Base-by-base conservation (phyloP, 78 protist genomes). In the Chrysochromulina tobinii region DNA sequence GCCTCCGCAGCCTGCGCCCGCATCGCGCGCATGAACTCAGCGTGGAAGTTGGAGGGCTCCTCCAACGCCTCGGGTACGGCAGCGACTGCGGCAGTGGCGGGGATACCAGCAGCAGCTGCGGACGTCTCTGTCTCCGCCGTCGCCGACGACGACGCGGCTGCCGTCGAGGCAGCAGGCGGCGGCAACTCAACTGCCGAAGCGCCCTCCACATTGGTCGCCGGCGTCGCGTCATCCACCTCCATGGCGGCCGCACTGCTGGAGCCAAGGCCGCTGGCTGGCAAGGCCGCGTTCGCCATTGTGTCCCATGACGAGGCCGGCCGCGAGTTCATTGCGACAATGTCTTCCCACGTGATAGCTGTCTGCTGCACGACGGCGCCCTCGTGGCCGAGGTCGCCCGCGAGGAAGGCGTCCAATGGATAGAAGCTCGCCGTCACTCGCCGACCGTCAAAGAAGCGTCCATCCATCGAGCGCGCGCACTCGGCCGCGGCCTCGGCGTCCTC, bases 291-390 rank as follows among this genome's bases (percentile, higher is more conserved):
- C n/a, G 6, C 14, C 83, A 75, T 75, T n/a, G 83, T 75, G 83
- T 75, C 83, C 83, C 54, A 50, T 3, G 57, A 27, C 21, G 57
- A 50, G n/a, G 83, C 83, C 5, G 83, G 83, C 4, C 83, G 83
- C 83, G 83, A 75, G 58, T 38, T 75, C 83, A 75, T 75, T 1
- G 83, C 83, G 23, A 50, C 57, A 18, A 75, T 75, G 25, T 75
- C 83, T 21, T 75, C 83, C 83, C 83, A 75, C 57, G 83, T 75
- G 83, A 75, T 75, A 12, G 83, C 8, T 7, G 83, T 75, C 83
- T 38, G 48, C 50, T 11, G 64, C 64, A 59, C 64, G 23, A 12
- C 23, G 23, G 7, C 64, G 7, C 64, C 64, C 64, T 59, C 23
- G 23, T 7, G 23, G 23, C 23, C 64, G 64, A 59, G 12, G 64